These are phyloP conservation scores for Boletus patriciae DNA, from an alignment of 768 basidiomycete genomes.

Conservation along the genomic window DNA sequence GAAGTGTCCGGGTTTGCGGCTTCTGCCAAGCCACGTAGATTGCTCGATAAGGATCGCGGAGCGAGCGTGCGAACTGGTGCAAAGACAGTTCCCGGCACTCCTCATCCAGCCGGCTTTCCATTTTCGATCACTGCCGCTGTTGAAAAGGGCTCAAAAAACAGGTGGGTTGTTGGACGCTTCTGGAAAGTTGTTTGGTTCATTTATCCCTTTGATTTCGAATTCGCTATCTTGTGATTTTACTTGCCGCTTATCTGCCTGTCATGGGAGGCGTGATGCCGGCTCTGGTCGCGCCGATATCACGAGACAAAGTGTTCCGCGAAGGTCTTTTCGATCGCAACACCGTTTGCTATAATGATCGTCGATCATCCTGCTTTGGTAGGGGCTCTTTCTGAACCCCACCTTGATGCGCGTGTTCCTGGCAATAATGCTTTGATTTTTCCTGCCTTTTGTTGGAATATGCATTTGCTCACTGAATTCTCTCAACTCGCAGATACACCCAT, in stretches of 20 bases:
- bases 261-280: too few relatives aligned
- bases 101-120: conserved; percentile 49
- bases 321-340: not conserved
- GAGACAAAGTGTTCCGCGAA: not conserved
- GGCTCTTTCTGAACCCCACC: not conserved
- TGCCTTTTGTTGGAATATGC: not conserved
- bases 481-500: conserved; percentile 71
- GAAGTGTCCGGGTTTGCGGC: conserved; percentile 14
- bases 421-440: not conserved
- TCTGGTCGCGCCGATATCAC: not conserved
- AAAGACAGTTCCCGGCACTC: conserved; percentile 22
- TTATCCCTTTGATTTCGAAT: not conserved
- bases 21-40: conserved; percentile 9
- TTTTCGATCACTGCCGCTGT: conserved; percentile 95
- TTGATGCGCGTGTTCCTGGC: not conserved
- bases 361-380: conserved; percentile 4
- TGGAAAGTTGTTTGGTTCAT: not conserved
- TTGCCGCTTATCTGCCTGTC: not conserved
- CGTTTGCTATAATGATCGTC: not conserved
- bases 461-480: conserved; percentile 3
- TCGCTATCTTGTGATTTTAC: not conserved
- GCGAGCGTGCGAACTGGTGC: conserved; percentile 6
- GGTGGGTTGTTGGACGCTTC: conserved; percentile 46
- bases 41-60: not conserved
- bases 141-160: conserved; percentile 92